Evolutionary conservation across 208 protist species (phyloP).

Genomic region (Acanthamoeba triangularis): DNA sequence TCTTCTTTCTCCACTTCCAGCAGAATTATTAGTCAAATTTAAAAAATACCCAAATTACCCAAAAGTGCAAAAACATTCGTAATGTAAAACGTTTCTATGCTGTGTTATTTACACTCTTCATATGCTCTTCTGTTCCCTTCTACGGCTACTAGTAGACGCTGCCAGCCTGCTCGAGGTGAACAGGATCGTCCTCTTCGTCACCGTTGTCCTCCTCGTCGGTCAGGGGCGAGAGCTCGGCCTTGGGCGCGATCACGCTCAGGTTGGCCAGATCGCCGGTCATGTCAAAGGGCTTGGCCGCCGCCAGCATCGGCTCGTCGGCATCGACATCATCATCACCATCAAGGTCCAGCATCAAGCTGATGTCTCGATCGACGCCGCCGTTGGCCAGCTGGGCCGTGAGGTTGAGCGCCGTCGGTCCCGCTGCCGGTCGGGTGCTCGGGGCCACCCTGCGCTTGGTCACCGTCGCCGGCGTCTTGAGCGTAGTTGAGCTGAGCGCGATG

Average conservation of each 20-base stretch:
- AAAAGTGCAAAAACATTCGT: too few species aligned
- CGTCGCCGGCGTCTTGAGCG: background rate
- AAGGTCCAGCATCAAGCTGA: constrained; percentile 28
- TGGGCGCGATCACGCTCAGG: constrained; percentile 38
- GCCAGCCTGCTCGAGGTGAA: background rate
- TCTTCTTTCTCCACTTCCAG: background rate
- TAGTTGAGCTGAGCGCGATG: background rate
- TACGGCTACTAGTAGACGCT: too few species aligned
- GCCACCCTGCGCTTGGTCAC: background rate
- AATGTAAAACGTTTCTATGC: too few species aligned
- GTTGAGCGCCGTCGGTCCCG: background rate
- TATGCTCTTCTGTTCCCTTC: too few species aligned
- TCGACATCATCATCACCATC: background rate
- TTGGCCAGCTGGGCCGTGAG: background rate
- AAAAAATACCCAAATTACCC: too few species aligned
- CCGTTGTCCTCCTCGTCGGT: background rate
- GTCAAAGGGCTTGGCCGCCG: background rate
- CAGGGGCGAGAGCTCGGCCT: background rate
- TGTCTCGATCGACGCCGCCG: background rate
- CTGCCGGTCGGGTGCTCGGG: background rate
- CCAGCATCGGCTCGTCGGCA: background rate
- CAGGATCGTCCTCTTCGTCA: background rate
- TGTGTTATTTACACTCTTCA: too few species aligned
- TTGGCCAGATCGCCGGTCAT: constrained; percentile 40
- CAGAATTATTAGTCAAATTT: too few species aligned